These are phyloP conservation scores for Hortaea werneckii DNA, from an alignment of 2,329 filamentous ascomycete species.

Conservation along the genomic window DNA sequence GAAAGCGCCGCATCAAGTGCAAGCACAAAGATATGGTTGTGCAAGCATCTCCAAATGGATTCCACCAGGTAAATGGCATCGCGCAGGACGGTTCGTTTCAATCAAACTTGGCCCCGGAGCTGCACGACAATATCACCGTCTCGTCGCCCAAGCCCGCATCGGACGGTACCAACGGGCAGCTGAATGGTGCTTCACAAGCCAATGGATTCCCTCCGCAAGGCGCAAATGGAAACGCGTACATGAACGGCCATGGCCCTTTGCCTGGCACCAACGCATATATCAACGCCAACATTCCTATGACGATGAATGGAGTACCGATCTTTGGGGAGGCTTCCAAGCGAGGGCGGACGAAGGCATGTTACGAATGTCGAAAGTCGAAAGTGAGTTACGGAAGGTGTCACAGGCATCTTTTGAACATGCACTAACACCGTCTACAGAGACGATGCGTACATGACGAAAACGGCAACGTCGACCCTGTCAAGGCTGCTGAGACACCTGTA, in stretches of 20 bases:
- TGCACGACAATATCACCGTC: slow-evolving; percentile 19
- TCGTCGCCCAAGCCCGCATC: background rate
- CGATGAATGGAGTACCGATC: slow-evolving; percentile 49
- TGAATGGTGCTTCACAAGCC: background rate
- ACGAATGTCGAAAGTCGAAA: slow-evolving; percentile 59
- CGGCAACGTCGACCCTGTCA: slow-evolving; percentile 53
- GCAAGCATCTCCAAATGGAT: slow-evolving; percentile 12
- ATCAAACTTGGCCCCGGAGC: slow-evolving; percentile 11
- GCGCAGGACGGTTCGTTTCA: slow-evolving; percentile 8
- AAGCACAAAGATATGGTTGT: slow-evolving; percentile 50
- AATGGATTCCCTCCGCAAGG: slow-evolving; percentile 5
- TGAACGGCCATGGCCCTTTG: slow-evolving; percentile 8
- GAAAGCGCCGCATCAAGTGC: slow-evolving; percentile 52
- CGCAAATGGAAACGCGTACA: slow-evolving; percentile 1
- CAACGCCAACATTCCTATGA: slow-evolving; percentile 30
- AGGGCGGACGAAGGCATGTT: slow-evolving; percentile 50
- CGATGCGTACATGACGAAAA: slow-evolving; percentile 58
- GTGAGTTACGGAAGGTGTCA: slow-evolving; percentile 30
- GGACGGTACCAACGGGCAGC: background rate
- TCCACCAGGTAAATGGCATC: slow-evolving; percentile 7
- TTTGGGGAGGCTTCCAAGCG: slow-evolving; percentile 35
- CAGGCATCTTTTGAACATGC: slow-evolving; percentile 2
- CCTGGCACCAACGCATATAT: slow-evolving; percentile 24
- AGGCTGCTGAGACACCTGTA: slow-evolving; percentile 51
- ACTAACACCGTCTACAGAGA: slow-evolving; percentile 34